These are phyloP conservation scores for Mimosa bimucronata DNA, from an alignment of 306 rosid genomes.

Conservation along the genomic window DNA sequence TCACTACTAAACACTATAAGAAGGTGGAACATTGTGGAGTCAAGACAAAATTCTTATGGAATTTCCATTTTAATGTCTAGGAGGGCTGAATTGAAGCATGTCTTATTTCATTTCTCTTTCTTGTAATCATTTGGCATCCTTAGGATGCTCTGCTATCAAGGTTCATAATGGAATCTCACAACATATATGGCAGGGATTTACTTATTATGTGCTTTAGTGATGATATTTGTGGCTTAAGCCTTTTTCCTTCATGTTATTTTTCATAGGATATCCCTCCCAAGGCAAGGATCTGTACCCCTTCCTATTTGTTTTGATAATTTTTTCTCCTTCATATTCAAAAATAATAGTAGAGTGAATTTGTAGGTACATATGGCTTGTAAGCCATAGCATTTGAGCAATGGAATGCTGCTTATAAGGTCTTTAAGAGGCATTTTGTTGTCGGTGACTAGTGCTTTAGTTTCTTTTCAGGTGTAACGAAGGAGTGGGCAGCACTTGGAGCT, in stretches of 20 bases:
- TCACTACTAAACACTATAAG: background rate
- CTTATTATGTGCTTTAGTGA: background rate
- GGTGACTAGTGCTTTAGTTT: background rate
- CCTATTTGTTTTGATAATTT: background rate
- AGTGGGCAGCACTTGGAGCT: slow-evolving; percentile 87
- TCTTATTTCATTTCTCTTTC: background rate
- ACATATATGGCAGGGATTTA: background rate
- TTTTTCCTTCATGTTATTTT: background rate
- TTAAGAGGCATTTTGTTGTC: background rate
- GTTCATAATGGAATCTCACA: background rate
- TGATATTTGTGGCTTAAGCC: background rate
- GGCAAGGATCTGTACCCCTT: background rate
- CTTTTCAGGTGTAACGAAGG: slow-evolving; percentile 60
- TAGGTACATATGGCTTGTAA: background rate
- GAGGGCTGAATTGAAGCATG: background rate
- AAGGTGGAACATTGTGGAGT: background rate
- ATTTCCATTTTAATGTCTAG: background rate
- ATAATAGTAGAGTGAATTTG: background rate
- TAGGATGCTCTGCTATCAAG: background rate
- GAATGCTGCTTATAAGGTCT: background rate
- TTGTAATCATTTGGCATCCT: slow-evolving; percentile 2
- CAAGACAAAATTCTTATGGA: background rate
- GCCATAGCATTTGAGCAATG: background rate
- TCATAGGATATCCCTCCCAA: background rate
- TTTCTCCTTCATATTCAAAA: background rate